phyloP scores from a whole-genome alignment of 192 early-diverging fungal species.

The Gigaspora rosea region DNA sequence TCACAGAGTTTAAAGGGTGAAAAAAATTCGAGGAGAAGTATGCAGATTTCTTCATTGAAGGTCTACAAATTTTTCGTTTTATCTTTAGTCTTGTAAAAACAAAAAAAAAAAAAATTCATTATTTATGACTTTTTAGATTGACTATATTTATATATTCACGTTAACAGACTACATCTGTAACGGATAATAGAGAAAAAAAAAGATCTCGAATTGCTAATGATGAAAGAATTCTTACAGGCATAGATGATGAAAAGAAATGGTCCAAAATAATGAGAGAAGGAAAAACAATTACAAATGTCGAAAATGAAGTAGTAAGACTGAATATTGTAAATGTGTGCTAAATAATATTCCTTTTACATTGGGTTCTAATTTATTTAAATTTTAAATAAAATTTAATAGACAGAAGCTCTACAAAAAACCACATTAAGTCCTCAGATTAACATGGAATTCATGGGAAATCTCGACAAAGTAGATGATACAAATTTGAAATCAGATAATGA shows the following conservation, averaged over 20 bases:
- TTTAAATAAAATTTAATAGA: not conserved
- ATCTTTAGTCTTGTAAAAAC: too few species aligned
- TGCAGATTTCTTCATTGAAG: conserved; percentile 9
- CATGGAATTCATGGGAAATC: not conserved
- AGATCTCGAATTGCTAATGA: conserved; percentile 20
- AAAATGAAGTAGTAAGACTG: conserved; percentile 19
- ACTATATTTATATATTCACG: too few species aligned
- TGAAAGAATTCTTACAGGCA: not conserved
- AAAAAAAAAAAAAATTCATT: too few species aligned
- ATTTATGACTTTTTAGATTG: too few species aligned
- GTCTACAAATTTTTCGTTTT: not conserved
- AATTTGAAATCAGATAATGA: conserved; percentile 13
- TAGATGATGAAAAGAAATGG: conserved; percentile 26
- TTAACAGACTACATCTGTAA: not conserved
- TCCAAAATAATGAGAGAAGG: not conserved
- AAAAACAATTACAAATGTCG: conserved; percentile 3
- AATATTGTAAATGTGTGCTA: not conserved
- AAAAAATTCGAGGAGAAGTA: not conserved
- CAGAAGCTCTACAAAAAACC: conserved; percentile 12
- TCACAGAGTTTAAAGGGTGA: not conserved
- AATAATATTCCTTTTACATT: not conserved
- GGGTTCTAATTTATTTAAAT: not conserved
- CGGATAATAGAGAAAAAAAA: conserved; percentile 29
- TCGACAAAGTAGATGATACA: not conserved
- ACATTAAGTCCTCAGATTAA: not conserved